Conservation (phyloP, 169 alveolate species). For the Cryptosporidium sp. region DNA sequence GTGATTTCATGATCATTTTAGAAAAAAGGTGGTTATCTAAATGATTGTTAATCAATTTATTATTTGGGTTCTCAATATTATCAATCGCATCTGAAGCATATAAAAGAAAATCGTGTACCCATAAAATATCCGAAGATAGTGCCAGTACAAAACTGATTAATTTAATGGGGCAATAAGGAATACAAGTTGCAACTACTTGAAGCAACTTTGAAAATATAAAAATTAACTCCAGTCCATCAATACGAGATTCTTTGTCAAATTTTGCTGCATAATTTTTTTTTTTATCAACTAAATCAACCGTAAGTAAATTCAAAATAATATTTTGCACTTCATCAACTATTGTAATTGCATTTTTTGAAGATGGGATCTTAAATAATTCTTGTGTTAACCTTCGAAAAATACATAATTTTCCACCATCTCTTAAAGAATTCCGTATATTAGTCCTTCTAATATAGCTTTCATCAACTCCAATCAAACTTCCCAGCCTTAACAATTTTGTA, state of each 20-base stretch:
- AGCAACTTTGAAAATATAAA: constrained; percentile 33
- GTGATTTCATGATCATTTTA: neutral
- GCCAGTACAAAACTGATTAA: constrained; percentile 39
- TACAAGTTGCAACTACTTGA: constrained; percentile 65
- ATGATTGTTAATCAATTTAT: neutral
- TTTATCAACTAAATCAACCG: neutral
- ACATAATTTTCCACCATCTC: constrained; percentile 1
- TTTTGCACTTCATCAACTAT: constrained; percentile 69
- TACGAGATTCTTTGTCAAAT: neutral
- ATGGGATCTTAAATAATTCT: constrained; percentile 47
- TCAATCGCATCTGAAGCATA: constrained; percentile 71
- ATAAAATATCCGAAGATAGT: constrained; percentile 55
- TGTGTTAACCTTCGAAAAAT: constrained; percentile 34
- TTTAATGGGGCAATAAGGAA: constrained; percentile 38
- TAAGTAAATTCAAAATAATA: constrained; percentile 20
- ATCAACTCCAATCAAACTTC: constrained; percentile 64
- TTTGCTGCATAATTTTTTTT: neutral
- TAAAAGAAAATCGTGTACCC: constrained; percentile 45
- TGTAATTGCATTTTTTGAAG: constrained; percentile 48
- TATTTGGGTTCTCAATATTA: neutral
- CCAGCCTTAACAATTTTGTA: constrained; percentile 54
- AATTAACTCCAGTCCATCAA: neutral
- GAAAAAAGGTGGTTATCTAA: constrained; percentile 18
- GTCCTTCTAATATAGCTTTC: constrained; percentile 60
- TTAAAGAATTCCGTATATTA: constrained; percentile 27